Percentiles rank a stretch among this genome's conserved stretches.
Evolutionary conservation across 75 land plant species (phyloP).

Genomic region (Chamaecyparis obtusa): DNA sequence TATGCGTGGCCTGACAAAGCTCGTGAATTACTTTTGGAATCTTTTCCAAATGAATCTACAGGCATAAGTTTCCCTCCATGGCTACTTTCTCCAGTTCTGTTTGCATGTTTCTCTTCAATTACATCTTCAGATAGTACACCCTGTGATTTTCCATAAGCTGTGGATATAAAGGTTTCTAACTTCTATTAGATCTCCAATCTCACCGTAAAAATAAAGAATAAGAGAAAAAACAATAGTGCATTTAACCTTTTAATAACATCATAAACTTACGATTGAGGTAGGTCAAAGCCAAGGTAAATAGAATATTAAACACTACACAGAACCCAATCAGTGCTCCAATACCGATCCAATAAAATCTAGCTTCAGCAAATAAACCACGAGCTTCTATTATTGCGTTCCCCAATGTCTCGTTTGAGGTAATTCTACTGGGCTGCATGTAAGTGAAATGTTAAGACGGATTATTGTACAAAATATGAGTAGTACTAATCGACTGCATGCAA

Average conservation of each 20-base stretch:
- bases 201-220: neutral
- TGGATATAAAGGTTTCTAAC: neutral
- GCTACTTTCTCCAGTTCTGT: slow-evolving; percentile 20
- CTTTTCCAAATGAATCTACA: slow-evolving; percentile 27
- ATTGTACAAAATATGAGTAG: neutral
- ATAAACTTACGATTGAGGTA: slow-evolving; percentile 9
- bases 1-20: neutral
- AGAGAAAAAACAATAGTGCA: slow-evolving; percentile 4
- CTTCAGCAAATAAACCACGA: slow-evolving; percentile 30
- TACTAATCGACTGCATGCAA: too few species aligned
- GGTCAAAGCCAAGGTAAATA: slow-evolving; percentile 10
- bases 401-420: neutral
- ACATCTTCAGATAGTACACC: slow-evolving; percentile 50
- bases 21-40: slow-evolving; percentile 18
- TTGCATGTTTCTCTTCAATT: slow-evolving; percentile 24
- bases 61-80: slow-evolving; percentile 22
- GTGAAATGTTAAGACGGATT: neutral
- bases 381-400: slow-evolving; percentile 20
- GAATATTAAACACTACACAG: slow-evolving; percentile 25
- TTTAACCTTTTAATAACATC: slow-evolving; percentile 21
- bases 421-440: neutral
- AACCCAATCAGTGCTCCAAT: slow-evolving; percentile 30
- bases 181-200: slow-evolving; percentile 7
- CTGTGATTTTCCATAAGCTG: slow-evolving; percentile 61
- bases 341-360: slow-evolving; percentile 44